Base-by-base conservation (phyloP, 257 asterid species). In the Nicotiana tabacum region DNA sequence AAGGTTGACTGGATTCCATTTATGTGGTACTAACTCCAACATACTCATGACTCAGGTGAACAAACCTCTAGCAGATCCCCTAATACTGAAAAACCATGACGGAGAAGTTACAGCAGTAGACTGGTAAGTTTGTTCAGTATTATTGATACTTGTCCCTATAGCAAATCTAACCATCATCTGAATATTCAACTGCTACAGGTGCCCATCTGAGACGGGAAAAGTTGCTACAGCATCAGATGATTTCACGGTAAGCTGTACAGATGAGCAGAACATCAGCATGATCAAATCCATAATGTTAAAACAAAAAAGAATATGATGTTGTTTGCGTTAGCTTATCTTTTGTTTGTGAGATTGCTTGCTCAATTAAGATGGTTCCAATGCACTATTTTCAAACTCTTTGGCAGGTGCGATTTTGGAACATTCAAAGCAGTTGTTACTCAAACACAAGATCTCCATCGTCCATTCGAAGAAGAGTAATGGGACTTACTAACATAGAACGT, bases 41-140 rank as follows among this genome's bases (percentile, higher is more conserved):
- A 6, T 58, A 62, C 64, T 27, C 84, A 24, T 56, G 70, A 83
- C 55, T 21, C 88, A 94, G 98, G 97, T 96, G 55, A 87, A 90
- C 85, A 89, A 91, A 83, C 98, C 99, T 82, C 85, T 85, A 62
- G 83, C 70, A 67, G 89, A 88, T 87, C 97, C 98, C 16, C 58
- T 90, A 83, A 56, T 83, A 29, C 86, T 94, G 88, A 89, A 87
- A 87, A 85, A 95, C 87, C 98, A 96, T 29, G 93, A 87, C 66
- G 97, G 96, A 81, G 97, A 94, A 92, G 98, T 96, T 84, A 94
- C 97, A 66, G 91, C 96, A 58, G 99, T 96, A 33, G 97, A 91
- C 58, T 96, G 99, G 99, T 95, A 89, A 39, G 86, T 16, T 77
- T 74, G 82, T 27, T 51, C 29, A 11, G 33, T 62, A 62, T 24